Evolutionary conservation across 2,329 filamentous ascomycete species (phyloP).

Genomic region (Sporothrix euskadiensis): DNA sequence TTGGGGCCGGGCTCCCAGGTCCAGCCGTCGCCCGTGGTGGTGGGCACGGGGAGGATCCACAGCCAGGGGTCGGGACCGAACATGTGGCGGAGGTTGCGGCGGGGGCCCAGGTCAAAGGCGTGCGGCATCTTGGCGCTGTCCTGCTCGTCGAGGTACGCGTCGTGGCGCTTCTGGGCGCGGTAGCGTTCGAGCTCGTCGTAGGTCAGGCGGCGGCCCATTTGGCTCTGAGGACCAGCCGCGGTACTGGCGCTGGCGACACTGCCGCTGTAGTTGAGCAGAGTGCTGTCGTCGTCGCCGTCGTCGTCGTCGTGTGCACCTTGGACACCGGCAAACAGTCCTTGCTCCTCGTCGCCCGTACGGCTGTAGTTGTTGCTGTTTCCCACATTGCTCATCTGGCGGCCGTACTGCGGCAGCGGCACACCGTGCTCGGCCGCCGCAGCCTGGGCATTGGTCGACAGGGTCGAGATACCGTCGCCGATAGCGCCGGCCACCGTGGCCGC

Average conservation of each 20-base stretch:
- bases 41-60: constrained; percentile 80
- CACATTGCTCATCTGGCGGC: constrained; percentile 62
- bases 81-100: constrained; percentile 74
- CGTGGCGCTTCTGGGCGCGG: constrained; percentile 57
- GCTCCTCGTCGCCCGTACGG: constrained; percentile 24
- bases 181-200: constrained; percentile 59
- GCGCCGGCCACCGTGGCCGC: constrained; percentile 59
- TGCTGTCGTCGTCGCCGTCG: constrained; percentile 16
- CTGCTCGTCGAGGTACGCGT: constrained; percentile 82
- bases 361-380: background rate
- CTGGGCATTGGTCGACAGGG: constrained; percentile 30
- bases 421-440: constrained; percentile 45
- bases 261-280: background rate
- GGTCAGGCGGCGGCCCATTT: constrained; percentile 49
- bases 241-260: constrained; percentile 12
- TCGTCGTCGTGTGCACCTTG: constrained; percentile 27
- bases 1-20: constrained; percentile 81
- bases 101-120: constrained; percentile 88
- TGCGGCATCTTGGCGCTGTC: constrained; percentile 86
- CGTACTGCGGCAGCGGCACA: constrained; percentile 58
- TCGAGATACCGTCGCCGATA: constrained; percentile 12
- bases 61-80: constrained; percentile 72
- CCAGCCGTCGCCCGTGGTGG: constrained; percentile 91
- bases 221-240: constrained; percentile 32
- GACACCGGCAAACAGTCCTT: constrained; percentile 24